phyloP scores from a whole-genome alignment of 768 basidiomycete genomes.

The Suillus plorans region DNA sequence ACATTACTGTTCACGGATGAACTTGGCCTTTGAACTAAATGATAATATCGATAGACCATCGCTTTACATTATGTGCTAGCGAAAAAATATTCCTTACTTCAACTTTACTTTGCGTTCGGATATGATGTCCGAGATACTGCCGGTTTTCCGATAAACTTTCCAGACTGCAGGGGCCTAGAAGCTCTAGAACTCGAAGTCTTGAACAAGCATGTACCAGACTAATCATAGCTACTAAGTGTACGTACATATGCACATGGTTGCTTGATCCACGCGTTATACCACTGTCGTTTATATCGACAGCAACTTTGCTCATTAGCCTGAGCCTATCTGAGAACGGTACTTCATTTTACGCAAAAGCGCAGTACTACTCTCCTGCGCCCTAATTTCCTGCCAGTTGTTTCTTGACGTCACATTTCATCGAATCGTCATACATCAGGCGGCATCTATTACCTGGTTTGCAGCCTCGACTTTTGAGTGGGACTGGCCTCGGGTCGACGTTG shows the following conservation, averaged over 20 bases:
- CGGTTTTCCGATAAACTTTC: background rate
- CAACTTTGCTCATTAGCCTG: background rate
- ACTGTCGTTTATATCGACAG: background rate
- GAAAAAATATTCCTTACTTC: background rate
- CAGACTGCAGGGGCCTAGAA: background rate
- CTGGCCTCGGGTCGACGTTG: constrained; percentile 18
- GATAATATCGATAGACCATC: constrained; percentile 1
- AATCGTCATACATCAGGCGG: background rate
- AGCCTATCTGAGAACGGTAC: background rate
- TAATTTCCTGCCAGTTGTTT: background rate
- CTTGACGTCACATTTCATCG: background rate
- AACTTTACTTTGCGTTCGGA: constrained; percentile 1
- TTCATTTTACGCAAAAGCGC: background rate
- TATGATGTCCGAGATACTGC: background rate
- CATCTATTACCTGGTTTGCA: background rate
- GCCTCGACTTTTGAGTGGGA: background rate
- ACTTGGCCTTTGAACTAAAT: constrained; percentile 60
- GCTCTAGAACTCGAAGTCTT: background rate
- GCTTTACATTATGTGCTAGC: constrained; percentile 1
- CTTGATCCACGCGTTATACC: background rate
- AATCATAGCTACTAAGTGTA: background rate
- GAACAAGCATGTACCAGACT: background rate
- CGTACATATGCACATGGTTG: background rate
- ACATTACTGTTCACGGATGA: constrained; percentile 83
- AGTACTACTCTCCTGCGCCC: background rate